Base-by-base conservation (phyloP, 2,329 filamentous ascomycete genomes). In the Bipolaris oryzae region DNA sequence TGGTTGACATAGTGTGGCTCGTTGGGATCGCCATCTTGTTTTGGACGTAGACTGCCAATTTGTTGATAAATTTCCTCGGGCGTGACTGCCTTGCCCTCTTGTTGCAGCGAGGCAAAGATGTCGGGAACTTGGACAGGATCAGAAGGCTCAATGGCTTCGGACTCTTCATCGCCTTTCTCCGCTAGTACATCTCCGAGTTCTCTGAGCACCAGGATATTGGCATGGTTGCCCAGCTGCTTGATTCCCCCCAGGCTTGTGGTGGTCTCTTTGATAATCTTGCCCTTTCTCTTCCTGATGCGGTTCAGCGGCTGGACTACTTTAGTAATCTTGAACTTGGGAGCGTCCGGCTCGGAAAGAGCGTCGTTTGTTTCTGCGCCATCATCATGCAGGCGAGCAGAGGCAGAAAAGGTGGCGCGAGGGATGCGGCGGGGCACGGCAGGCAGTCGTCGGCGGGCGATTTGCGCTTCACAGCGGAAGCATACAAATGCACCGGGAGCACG, bases 391-490 rank as follows among this genome's bases (percentile, higher is more conserved):
- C 64, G 63, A 35, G 57, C 38, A 43, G 71, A 68, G 28, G 69
- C 53, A 23, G 72, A 75, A 64, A 76, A 74, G 53, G 48, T 55
- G 46, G 70, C 59, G 46, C 57, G 64, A 21, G 67, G 58, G 21
- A 58, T 10, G 51, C 53, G 60, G 15, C 59, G 63, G 21, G 62
- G 31, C 31, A 62, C 51, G 20, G 57, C 49, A 38, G 61, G 60
- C 6, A 67, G 45, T 45, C 59, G 58, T 13, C 64, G 62, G 16
- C 66, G 70, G 50, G 62, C 66, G 50, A 66, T 63, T 50, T 63
- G 65, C 38, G 76, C 66, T 63, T 76, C 72, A 70, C 75, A 77
- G 62, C 72, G 72, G 39, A 77, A 59, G 71, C 74, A 77, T 62
- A 77, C 64, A 50, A 74, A 76, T 62, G 74, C 74, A 64, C 67